Percentiles rank a stretch among this genome's conserved stretches.
These are phyloP conservation scores for Aphanomyces astaci DNA, from an alignment of 352 stramenopile species.

Conservation along the genomic window DNA sequence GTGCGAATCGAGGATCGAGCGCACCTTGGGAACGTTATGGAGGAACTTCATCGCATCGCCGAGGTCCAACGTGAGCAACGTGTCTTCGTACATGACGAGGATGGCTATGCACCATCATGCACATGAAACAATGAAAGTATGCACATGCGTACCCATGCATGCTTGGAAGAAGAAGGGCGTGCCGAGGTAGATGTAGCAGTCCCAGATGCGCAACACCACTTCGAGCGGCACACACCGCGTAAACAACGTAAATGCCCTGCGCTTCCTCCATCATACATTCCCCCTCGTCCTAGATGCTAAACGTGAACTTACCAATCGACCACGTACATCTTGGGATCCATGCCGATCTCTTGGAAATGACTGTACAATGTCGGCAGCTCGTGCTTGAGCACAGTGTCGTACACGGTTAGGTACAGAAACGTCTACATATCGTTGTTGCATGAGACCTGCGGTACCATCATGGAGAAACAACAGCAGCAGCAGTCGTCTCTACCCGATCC, in stretches of 20 bases:
- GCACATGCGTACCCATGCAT: constrained; percentile 53
- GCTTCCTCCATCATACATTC: not conserved
- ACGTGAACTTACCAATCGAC: constrained; percentile 79
- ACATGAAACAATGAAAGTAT: not conserved
- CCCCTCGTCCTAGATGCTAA: not conserved
- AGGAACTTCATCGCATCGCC: constrained; percentile 73
- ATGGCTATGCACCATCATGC: constrained; percentile 48
- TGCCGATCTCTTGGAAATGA: constrained; percentile 64
- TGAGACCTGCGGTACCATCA: too few relatives aligned
- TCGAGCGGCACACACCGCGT: constrained; percentile 64
- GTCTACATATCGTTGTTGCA: constrained; percentile 45
- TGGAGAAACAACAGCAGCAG: not conserved
- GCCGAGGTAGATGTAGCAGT: constrained; percentile 71
- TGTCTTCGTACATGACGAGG: constrained; percentile 58
- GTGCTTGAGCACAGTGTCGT: constrained; percentile 75
- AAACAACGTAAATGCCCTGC: constrained; percentile 72
- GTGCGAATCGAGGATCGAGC: not conserved
- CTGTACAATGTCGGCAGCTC: constrained; percentile 52
- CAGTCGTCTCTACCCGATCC: constrained; percentile 43
- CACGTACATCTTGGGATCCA: constrained; percentile 81
- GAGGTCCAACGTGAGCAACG: constrained; percentile 58
- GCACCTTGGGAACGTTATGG: constrained; percentile 66
- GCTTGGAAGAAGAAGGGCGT: constrained; percentile 84
- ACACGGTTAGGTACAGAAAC: constrained; percentile 75
- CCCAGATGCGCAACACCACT: constrained; percentile 68